Evolutionary conservation across 2,329 filamentous ascomycete genomes (phyloP).

Genomic region (Phoma sp.): DNA sequence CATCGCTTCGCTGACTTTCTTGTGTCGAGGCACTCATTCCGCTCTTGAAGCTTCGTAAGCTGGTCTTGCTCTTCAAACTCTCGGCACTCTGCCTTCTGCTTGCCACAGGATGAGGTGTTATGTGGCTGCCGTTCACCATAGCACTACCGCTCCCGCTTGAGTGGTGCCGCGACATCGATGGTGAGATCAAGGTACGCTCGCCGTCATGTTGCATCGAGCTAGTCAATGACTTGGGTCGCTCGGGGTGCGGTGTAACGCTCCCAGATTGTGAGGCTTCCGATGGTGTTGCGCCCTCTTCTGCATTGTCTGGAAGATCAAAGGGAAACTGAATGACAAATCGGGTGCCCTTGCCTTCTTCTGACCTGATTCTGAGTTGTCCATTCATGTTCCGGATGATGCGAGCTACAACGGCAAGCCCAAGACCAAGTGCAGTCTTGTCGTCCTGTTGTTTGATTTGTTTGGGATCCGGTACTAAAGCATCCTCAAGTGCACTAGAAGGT

Average conservation of each 20-base stretch:
- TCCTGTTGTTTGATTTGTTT: slow-evolving; percentile 39
- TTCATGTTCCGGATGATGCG: slow-evolving; percentile 90
- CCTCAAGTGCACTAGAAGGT: slow-evolving; percentile 36
- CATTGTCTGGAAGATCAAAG: slow-evolving; percentile 68
- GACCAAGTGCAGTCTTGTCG: slow-evolving; percentile 67
- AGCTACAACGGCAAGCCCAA: slow-evolving; percentile 88
- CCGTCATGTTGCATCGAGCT: slow-evolving; percentile 39
- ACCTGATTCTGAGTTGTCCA: slow-evolving; percentile 83
- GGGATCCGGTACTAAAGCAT: slow-evolving; percentile 41
- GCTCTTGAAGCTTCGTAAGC: slow-evolving; percentile 58
- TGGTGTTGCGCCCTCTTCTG: slow-evolving; percentile 5
- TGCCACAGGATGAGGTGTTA: slow-evolving; percentile 12
- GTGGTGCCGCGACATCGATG: slow-evolving; percentile 32
- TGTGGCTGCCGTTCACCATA: slow-evolving; percentile 6
- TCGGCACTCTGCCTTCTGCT: slow-evolving; percentile 48
- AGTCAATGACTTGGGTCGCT: slow-evolving; percentile 5
- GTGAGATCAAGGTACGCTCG: slow-evolving; percentile 68
- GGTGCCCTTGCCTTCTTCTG: slow-evolving; percentile 81
- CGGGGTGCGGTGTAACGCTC: slow-evolving; percentile 31
- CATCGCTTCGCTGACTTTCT: slow-evolving; percentile 64
- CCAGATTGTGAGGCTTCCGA: slow-evolving; percentile 24
- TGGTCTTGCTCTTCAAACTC: slow-evolving; percentile 59
- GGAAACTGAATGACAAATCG: slow-evolving; percentile 82
- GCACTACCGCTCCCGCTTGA: slow-evolving; percentile 20
- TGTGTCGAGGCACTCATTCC: slow-evolving; percentile 49